These are phyloP conservation scores for Fraxinus platypoda DNA, from an alignment of 305 asterid genomes.

Conservation along the genomic window DNA sequence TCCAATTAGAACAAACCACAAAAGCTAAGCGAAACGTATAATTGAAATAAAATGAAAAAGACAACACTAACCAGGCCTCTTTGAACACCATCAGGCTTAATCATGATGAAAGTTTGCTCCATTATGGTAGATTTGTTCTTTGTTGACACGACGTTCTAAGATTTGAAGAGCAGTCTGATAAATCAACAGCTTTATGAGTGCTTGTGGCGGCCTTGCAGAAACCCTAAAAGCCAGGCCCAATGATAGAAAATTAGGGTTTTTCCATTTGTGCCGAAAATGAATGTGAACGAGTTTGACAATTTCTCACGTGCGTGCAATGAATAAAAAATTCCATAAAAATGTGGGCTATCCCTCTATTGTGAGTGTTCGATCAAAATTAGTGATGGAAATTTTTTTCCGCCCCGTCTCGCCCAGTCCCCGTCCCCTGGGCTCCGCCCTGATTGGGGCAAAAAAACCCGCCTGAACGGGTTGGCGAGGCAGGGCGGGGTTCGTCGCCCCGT, in stretches of 20 bases:
- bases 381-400: too few species aligned
- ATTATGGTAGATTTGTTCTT: constrained; percentile 25
- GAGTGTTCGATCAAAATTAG: too few species aligned
- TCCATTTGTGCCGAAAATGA: too few species aligned
- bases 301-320: too few species aligned
- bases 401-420: too few species aligned
- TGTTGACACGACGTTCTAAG: constrained; percentile 2
- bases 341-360: too few species aligned
- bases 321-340: too few species aligned
- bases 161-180: background rate
- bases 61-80: constrained; percentile 60
- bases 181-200: constrained; percentile 1
- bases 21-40: background rate
- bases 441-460: too few species aligned
- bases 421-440: too few species aligned
- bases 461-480: too few species aligned
- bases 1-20: background rate
- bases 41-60: background rate
- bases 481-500: too few species aligned
- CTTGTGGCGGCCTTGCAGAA: constrained; percentile 17
- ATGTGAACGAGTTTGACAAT: too few species aligned
- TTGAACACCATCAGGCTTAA: constrained; percentile 94
- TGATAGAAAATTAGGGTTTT: background rate
- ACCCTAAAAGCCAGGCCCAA: constrained; percentile 29
- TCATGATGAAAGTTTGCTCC: constrained; percentile 95